These are phyloP conservation scores for Penicillium sp. DNA, from an alignment of 2,329 filamentous ascomycete genomes.

Conservation along the genomic window DNA sequence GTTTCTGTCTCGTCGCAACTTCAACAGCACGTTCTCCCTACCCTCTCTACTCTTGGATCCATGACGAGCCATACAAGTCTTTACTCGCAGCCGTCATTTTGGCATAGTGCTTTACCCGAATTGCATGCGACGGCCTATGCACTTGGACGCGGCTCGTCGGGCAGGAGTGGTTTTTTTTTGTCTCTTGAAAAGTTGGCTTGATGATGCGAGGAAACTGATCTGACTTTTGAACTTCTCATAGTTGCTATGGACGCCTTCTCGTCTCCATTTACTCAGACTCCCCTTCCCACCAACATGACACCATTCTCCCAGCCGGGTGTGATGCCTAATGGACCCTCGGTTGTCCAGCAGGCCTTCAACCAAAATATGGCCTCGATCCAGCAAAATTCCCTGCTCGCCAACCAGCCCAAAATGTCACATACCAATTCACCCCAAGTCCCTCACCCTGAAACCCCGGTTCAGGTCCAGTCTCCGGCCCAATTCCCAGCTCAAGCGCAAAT, in stretches of 20 bases:
- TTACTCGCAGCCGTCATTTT: too few relatives aligned
- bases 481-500: conserved; percentile 23
- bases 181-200: neutral
- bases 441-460: conserved; percentile 14
- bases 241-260: conserved; percentile 35
- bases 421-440: conserved; percentile 15
- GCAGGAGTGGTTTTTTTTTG: too few relatives aligned
- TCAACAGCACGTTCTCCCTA: too few relatives aligned
- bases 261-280: conserved; percentile 30
- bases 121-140: too few relatives aligned
- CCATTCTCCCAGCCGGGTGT: conserved; percentile 29
- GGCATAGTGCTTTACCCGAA: too few relatives aligned
- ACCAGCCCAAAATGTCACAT: conserved; percentile 23
- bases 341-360: conserved; percentile 27
- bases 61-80: too few relatives aligned
- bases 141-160: too few relatives aligned
- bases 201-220: conserved; percentile 9
- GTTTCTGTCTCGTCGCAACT: too few relatives aligned
- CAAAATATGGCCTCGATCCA: conserved; percentile 34
- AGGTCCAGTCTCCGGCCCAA: conserved; percentile 23
- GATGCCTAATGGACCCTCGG: conserved; percentile 25
- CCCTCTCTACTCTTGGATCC: too few relatives aligned
- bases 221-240: conserved; percentile 20
- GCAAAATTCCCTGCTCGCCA: conserved; percentile 29
- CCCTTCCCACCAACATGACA: conserved; percentile 26